phyloP scores from a whole-genome alignment of 805 yeast species.

The Brettanomyces bruxellensis region DNA sequence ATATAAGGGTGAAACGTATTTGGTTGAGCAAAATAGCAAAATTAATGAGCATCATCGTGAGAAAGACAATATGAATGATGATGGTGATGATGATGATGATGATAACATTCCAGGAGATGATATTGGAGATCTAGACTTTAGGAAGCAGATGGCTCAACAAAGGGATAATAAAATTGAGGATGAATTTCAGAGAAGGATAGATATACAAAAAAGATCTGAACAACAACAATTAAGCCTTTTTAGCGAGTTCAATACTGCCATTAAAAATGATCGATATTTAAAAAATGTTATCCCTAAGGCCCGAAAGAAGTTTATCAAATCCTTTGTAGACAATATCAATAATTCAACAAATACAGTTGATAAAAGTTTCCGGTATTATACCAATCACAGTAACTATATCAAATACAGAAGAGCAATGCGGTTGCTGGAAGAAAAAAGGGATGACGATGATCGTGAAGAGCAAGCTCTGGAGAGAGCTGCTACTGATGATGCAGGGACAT shows the following conservation, averaged over 20 bases:
- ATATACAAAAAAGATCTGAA: slow-evolving; percentile 17
- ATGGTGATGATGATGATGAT: slow-evolving; percentile 18
- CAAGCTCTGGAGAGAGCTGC: slow-evolving; percentile 19
- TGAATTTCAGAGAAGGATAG: slow-evolving; percentile 7
- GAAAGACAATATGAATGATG: slow-evolving; percentile 23
- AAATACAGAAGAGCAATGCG: slow-evolving; percentile 29
- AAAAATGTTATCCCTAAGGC: slow-evolving; percentile 11
- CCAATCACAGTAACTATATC: slow-evolving; percentile 35
- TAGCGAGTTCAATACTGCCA: slow-evolving; percentile 25
- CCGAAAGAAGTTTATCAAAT: slow-evolving; percentile 18
- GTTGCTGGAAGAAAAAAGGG: slow-evolving; percentile 34
- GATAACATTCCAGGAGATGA: slow-evolving; percentile 7
- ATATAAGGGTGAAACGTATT: too few species aligned
- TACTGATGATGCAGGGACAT: slow-evolving; percentile 8
- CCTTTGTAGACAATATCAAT: slow-evolving; percentile 19
- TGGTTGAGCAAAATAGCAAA: too few species aligned
- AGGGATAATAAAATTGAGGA: slow-evolving; percentile 6
- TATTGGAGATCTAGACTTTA: slow-evolving; percentile 15
- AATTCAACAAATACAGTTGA: slow-evolving; percentile 25
- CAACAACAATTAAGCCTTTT: slow-evolving; percentile 20
- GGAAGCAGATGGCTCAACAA: slow-evolving; percentile 12
- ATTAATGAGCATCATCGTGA: slow-evolving; percentile 1
- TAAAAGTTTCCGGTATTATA: slow-evolving; percentile 26
- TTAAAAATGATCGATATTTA: slow-evolving; percentile 20
- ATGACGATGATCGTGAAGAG: slow-evolving; percentile 30